Evolutionary conservation across 352 stramenopile genomes (phyloP).

Genomic region (Aphanomyces cochlioides): DNA sequence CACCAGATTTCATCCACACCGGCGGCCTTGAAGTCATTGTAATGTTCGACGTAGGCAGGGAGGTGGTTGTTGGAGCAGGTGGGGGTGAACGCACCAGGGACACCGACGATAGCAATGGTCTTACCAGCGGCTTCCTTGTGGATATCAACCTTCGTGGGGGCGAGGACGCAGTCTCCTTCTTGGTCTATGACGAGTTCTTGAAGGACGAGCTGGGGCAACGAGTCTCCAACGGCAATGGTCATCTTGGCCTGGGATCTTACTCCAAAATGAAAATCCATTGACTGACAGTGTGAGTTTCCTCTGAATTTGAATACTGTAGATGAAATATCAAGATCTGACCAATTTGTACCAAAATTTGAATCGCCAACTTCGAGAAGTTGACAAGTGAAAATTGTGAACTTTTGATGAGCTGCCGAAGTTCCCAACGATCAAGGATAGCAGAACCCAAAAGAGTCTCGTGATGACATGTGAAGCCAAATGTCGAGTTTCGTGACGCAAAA

Average conservation of each 20-base stretch:
- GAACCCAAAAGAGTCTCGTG: too few species aligned
- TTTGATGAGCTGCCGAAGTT: too few species aligned
- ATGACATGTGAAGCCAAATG: too few species aligned
- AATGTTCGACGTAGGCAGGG: constrained; percentile 5
- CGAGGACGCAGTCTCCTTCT: constrained; percentile 7
- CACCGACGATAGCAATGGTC: constrained; percentile 21
- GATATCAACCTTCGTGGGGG: constrained; percentile 7
- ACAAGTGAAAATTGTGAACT: too few species aligned
- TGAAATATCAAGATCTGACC: too few species aligned
- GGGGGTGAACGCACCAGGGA: constrained; percentile 26
- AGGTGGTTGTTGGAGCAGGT: constrained; percentile 28
- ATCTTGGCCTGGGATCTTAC: not conserved
- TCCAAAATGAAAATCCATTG: not conserved
- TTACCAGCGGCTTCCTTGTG: not conserved
- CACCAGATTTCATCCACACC: constrained; percentile 59
- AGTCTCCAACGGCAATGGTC: constrained; percentile 16
- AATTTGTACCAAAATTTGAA: too few species aligned
- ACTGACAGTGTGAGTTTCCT: too few species aligned
- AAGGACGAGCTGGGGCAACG: not conserved
- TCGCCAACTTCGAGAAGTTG: too few species aligned
- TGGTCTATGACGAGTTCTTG: not conserved
- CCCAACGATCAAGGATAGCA: too few species aligned
- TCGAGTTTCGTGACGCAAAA: too few species aligned
- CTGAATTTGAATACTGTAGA: too few species aligned
- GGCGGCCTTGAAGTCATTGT: constrained; percentile 22